A percentile compares a stretch with the other conserved stretches of the same genome.
These are phyloP conservation scores for Albugo laibachii DNA, from an alignment of 352 stramenopile species.

Conservation along the genomic window DNA sequence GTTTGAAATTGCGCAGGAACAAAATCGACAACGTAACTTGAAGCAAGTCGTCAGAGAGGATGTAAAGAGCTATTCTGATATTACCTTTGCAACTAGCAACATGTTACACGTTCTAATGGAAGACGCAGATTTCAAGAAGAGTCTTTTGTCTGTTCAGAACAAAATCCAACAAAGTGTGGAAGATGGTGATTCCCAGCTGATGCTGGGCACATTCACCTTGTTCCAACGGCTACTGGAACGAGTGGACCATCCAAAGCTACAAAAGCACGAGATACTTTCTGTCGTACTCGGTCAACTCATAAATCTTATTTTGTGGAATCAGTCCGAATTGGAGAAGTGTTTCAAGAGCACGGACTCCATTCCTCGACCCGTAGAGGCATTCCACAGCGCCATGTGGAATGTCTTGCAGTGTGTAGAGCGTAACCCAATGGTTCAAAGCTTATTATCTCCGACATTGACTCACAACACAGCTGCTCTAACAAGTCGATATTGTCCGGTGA, in stretches of 20 bases:
- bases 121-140: slow-evolving; percentile 65
- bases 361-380: slow-evolving; percentile 44
- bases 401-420: no score
- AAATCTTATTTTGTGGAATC: no score
- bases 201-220: slow-evolving; percentile 37
- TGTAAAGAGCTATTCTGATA: slow-evolving; percentile 23
- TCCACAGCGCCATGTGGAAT: slow-evolving; percentile 54
- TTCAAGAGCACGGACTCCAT: slow-evolving; percentile 27
- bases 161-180: slow-evolving; percentile 33
- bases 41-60: slow-evolving; percentile 2
- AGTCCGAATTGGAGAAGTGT: no score
- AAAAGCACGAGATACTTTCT: no score
- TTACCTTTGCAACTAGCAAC: slow-evolving; percentile 50
- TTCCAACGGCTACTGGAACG: slow-evolving; percentile 49
- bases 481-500: slow-evolving; percentile 63
- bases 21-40: slow-evolving; percentile 9
- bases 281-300: no score
- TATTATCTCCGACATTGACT: no score
- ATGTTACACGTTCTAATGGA: slow-evolving; percentile 50
- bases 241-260: slow-evolving; percentile 1
- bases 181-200: slow-evolving; percentile 30
- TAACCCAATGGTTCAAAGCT: no score
- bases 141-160: slow-evolving; percentile 30
- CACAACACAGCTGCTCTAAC: slow-evolving; percentile 16
- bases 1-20: slow-evolving; percentile 14